phyloP scores from a whole-genome alignment of 371 early-diverging fungal genomes.

The Circinella minor region DNA sequence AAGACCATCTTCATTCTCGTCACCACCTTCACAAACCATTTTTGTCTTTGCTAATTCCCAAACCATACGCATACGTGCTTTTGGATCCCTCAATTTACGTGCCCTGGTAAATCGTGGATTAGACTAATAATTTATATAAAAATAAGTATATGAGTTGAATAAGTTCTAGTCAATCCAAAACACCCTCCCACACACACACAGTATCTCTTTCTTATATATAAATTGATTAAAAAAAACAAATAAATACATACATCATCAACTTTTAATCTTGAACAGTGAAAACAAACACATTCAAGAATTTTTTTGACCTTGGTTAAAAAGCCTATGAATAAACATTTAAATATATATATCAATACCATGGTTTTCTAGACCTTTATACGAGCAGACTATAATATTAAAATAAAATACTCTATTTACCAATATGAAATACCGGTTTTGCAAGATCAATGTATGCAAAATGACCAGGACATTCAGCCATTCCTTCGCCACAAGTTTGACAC shows the following conservation, averaged over 20 bases:
- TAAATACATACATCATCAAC: conserved; percentile 69
- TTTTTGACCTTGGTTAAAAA: conserved; percentile 94
- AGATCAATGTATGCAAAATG: conserved; percentile 99
- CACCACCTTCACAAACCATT: conserved; percentile 88
- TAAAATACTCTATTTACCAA: conserved; percentile 50
- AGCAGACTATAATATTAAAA: too few relatives aligned
- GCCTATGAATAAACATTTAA: conserved; percentile 42
- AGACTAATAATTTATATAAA: conserved; percentile 36
- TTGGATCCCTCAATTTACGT: conserved; percentile 75
- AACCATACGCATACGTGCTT: conserved; percentile 82
- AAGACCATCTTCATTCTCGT: conserved; percentile 61
- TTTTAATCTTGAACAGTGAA: conserved; percentile 97
- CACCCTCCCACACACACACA: too few relatives aligned
- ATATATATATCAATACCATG: neutral
- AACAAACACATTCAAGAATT: conserved; percentile 99
- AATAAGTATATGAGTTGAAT: too few relatives aligned
- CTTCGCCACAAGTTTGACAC: conserved; percentile 97
- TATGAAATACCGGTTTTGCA: conserved; percentile 97
- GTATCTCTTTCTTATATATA: neutral
- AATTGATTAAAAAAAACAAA: neutral
- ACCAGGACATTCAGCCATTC: conserved; percentile 97
- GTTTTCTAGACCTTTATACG: too few relatives aligned
- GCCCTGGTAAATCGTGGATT: conserved; percentile 79
- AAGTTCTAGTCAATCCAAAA: too few relatives aligned
- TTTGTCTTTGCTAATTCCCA: conserved; percentile 93